Percentiles rank a stretch among this genome's conserved stretches.
These are phyloP conservation scores for Furculomyces boomerangus DNA, from an alignment of 371 early-diverging fungal genomes.

Conservation along the genomic window DNA sequence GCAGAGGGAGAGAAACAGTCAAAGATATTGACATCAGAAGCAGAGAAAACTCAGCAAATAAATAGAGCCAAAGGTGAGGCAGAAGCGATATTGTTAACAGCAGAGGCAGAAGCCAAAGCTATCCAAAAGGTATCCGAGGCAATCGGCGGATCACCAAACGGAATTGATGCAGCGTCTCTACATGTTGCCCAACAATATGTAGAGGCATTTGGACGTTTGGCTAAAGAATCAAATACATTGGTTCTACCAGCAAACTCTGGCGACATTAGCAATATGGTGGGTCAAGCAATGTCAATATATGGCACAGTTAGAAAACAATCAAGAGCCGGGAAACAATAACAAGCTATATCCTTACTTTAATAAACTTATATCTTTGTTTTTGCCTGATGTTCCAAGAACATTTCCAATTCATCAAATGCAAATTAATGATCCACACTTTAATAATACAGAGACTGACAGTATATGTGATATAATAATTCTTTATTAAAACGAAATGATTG, in stretches of 20 bases:
- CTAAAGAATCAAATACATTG: constrained; percentile 83
- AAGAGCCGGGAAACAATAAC: too few species aligned
- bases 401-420: too few species aligned
- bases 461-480: too few species aligned
- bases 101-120: constrained; percentile 64
- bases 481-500: too few species aligned
- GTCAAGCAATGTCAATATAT: constrained; percentile 37
- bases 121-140: constrained; percentile 65
- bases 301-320: constrained; percentile 1
- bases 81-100: constrained; percentile 72
- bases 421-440: too few species aligned
- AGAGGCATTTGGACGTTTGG: constrained; percentile 79
- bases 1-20: constrained; percentile 92
- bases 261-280: constrained; percentile 69
- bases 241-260: constrained; percentile 74
- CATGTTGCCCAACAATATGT: constrained; percentile 95
- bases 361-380: too few species aligned
- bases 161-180: constrained; percentile 74
- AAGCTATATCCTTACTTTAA: too few species aligned
- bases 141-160: constrained; percentile 40
- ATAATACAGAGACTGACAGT: too few species aligned
- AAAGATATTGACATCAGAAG: constrained; percentile 86
- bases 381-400: too few species aligned
- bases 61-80: constrained; percentile 79
- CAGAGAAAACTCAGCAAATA: constrained; percentile 70